Base-by-base conservation (phyloP, 306 rosid species). In the apple (Malus domestica) region DNA sequence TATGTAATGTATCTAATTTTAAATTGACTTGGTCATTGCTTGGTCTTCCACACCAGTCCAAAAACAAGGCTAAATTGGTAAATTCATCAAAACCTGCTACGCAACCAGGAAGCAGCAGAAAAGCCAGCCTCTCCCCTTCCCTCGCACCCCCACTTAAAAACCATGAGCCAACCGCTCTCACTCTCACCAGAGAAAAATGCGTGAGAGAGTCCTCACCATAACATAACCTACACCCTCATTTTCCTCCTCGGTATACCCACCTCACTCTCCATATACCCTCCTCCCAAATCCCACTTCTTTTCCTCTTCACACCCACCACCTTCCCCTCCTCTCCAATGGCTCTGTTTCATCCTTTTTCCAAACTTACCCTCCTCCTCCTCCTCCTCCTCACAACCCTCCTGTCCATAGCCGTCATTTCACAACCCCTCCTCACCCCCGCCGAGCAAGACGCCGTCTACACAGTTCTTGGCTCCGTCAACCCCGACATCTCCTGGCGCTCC, bases 391-490 rank as follows among this genome's bases (percentile, higher is more conserved):
- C 60, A 1, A 40, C 72, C 69, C 35, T 86, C 52, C 19, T 81
- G 5, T 76, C 82, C 45, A 23, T 54, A 27, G 3, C 27, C 27
- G 46, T 76, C 30, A 27, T 84, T 65, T 84, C 91, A 0, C 55
- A 85, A 66, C 89, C 84, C 4, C 33, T 70, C 16, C 80, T 87
- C 6, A 59, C 79, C 77, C 22, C 89, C 3, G 7, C 74, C 1
- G 90, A 92, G 82, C 90, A 87, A 9, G 84, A 85, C 55, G 49
- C 96, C 1, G 78, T 87, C 3, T 89, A 82, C 72, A 8, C 13
- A 2, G 80, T 94, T 7, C 96, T 94, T 2, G 70, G 86, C 72
- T 85, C 96, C 8, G 59, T 91, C 83, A 89, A 91, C 89, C 82
- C 94, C 8, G 10, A 58, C 80, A 27, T 90, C 54, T 90, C 91